A percentile compares a stretch with the other conserved stretches of the same genome.
phyloP scores from a whole-genome alignment of 78 protist genomes.

The Pigoraptor vietnamica region DNA sequence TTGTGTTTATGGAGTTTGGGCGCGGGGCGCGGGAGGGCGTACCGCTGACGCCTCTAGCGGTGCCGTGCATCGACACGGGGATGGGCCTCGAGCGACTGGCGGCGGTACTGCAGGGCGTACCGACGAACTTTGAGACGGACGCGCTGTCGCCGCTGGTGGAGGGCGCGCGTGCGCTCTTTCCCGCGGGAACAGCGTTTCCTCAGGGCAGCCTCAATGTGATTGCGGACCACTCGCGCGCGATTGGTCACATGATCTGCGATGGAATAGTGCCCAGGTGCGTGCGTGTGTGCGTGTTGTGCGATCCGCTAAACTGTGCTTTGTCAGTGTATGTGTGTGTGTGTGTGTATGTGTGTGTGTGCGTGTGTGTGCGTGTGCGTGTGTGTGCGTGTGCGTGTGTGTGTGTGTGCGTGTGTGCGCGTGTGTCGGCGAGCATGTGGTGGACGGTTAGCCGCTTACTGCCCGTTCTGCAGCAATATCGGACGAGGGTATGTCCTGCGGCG shows the following conservation, averaged over 20 bases:
- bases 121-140: conserved; percentile 49
- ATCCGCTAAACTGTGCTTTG: too few species aligned
- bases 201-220: conserved; percentile 54
- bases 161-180: too few species aligned
- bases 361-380: too few species aligned
- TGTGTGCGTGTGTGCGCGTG: too few species aligned
- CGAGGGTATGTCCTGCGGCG: conserved; percentile 63
- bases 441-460: too few species aligned
- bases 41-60: conserved; percentile 12
- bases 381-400: too few species aligned
- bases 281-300: too few species aligned
- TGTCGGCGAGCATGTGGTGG: too few species aligned
- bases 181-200: too few species aligned
- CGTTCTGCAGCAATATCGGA: conserved; percentile 30
- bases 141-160: too few species aligned
- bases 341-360: too few species aligned
- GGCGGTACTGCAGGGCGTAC: conserved; percentile 44
- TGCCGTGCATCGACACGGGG: conserved; percentile 70
- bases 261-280: conserved; percentile 54
- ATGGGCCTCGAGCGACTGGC: conserved; percentile 81
- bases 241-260: conserved; percentile 41
- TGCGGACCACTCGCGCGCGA: conserved; percentile 63
- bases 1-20: conserved; percentile 60
- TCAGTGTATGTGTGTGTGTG: too few species aligned
- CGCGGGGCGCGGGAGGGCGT: background rate